phyloP scores from a whole-genome alignment of 179 eudicot species.

The Sideroxylon spinosum region DNA sequence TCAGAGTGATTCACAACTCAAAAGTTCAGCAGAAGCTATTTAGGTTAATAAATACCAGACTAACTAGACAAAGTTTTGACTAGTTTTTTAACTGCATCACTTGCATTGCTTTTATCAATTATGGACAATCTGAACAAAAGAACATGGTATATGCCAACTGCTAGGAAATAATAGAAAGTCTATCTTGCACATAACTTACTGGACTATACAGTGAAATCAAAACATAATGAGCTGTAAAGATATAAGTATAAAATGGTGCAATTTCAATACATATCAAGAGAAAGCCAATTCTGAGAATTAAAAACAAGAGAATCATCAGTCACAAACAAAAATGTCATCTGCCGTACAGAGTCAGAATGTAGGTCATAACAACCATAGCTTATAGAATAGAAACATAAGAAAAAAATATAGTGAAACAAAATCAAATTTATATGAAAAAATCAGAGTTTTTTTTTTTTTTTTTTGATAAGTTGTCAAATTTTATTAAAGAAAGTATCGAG shows the following conservation, averaged over 20 bases:
- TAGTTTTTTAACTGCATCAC: neutral
- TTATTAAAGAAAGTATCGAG: no score
- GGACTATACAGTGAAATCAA: neutral
- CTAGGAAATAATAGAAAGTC: neutral
- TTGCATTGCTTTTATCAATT: neutral
- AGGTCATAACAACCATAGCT: neutral
- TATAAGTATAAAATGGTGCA: neutral
- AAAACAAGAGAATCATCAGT: no score
- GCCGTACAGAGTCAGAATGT: no score
- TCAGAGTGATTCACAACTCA: neutral
- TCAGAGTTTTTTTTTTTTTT: no score
- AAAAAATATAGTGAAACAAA: neutral
- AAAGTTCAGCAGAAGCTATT: slow-evolving; percentile 3
- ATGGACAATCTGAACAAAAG: neutral
- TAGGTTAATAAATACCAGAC: neutral
- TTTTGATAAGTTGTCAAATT: no score
- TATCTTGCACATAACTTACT: neutral
- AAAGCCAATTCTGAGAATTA: no score
- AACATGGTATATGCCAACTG: neutral
- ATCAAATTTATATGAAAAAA: neutral
- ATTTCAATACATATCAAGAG: no score
- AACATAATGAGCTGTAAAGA: neutral
- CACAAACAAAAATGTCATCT: no score
- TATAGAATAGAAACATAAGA: neutral
- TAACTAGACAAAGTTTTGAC: neutral